Percentiles rank a stretch among this genome's conserved stretches.
phyloP scores from a whole-genome alignment of 2,329 filamentous ascomycete genomes.

The Lachnellula cervina region DNA sequence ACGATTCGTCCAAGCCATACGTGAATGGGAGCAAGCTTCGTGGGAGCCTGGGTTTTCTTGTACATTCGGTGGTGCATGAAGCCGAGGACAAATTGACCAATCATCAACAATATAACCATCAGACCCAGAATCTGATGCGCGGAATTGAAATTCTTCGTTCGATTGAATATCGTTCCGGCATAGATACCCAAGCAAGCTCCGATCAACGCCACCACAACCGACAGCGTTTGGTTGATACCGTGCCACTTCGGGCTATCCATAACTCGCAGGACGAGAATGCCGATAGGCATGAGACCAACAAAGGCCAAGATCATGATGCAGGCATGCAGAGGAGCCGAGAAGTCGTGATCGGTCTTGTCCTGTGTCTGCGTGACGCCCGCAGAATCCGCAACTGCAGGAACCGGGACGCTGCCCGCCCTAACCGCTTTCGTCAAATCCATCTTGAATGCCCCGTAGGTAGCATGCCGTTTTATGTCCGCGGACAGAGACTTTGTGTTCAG shows the following conservation, averaged over 20 bases:
- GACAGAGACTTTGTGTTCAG: constrained; percentile 39
- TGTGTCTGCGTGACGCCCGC: constrained; percentile 39
- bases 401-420: constrained; percentile 40
- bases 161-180: constrained; percentile 45
- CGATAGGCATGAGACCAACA: constrained; percentile 51
- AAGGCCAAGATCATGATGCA: constrained; percentile 52
- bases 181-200: constrained; percentile 50
- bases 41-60: constrained; percentile 44
- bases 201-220: constrained; percentile 42
- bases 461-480: constrained; percentile 48
- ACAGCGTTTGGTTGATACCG: constrained; percentile 47
- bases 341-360: constrained; percentile 26
- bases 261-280: constrained; percentile 48
- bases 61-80: constrained; percentile 51
- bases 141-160: constrained; percentile 41
- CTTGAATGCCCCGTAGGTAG: constrained; percentile 48
- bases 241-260: constrained; percentile 51
- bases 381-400: constrained; percentile 25
- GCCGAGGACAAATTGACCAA: constrained; percentile 51
- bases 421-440: constrained; percentile 51
- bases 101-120: constrained; percentile 46
- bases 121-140: constrained; percentile 57
- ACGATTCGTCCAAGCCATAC: constrained; percentile 52
- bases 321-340: constrained; percentile 31
- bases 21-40: constrained; percentile 49